A percentile compares a stretch with the other conserved stretches of the same genome.
Evolutionary conservation across 257 asterid genomes (phyloP).

Genomic region (Echites panduratus): DNA sequence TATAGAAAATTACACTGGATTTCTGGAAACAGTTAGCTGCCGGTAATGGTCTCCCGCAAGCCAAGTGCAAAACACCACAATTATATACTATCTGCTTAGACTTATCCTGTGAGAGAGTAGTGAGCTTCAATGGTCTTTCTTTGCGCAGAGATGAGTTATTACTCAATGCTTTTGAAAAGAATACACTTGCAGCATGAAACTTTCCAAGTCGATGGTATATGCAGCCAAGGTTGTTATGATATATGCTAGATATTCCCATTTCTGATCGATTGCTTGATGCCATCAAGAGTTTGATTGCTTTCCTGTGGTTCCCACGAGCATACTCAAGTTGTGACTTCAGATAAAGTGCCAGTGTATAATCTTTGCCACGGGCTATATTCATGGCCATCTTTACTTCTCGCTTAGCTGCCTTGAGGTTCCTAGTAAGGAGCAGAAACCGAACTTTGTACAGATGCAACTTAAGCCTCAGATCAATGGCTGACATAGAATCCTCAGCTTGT

Average conservation of each 20-base stretch:
- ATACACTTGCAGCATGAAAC: constrained; percentile 56
- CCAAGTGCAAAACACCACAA: constrained; percentile 68
- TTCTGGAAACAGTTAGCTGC: constrained; percentile 74
- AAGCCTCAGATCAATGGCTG: constrained; percentile 56
- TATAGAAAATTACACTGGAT: constrained; percentile 51
- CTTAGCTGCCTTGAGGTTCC: constrained; percentile 84
- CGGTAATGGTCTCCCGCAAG: constrained; percentile 68
- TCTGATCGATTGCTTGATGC: constrained; percentile 58
- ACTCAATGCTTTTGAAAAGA: constrained; percentile 71
- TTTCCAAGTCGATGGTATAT: constrained; percentile 69
- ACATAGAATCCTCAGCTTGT: constrained; percentile 55
- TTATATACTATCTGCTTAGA: constrained; percentile 60
- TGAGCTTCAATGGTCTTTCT: constrained; percentile 60
- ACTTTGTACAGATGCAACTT: constrained; percentile 80
- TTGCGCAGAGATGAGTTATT: constrained; percentile 41
- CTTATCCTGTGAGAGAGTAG: constrained; percentile 58
- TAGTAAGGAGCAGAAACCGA: constrained; percentile 59
- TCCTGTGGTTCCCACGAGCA: constrained; percentile 70
- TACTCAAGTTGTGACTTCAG: constrained; percentile 91
- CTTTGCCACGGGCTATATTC: constrained; percentile 79
- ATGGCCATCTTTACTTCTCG: constrained; percentile 91
- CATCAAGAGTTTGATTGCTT: constrained; percentile 77
- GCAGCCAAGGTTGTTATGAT: constrained; percentile 87
- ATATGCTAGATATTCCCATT: constrained; percentile 59
- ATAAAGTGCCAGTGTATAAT: constrained; percentile 67